These are phyloP conservation scores for Schizopora paradoxa DNA, from an alignment of 1,284 basidiomycete species.

Conservation along the genomic window DNA sequence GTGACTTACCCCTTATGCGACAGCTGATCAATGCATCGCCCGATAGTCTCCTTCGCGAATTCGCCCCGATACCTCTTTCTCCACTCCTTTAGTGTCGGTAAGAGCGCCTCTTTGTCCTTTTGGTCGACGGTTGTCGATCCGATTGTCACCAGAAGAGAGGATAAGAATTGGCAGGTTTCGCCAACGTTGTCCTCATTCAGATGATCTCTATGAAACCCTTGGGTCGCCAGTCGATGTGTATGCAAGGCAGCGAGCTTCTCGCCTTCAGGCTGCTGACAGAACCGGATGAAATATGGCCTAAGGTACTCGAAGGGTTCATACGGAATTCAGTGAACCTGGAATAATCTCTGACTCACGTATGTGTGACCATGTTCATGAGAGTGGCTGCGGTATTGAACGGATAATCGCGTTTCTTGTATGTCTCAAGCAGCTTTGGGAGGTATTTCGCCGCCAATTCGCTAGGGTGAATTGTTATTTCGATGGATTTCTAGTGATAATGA, in stretches of 20 bases:
- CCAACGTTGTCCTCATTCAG: slow-evolving; percentile 25
- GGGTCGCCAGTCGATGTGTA: slow-evolving; percentile 30
- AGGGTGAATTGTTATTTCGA: neutral
- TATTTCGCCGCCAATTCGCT: slow-evolving; percentile 38
- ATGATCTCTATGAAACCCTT: slow-evolving; percentile 16
- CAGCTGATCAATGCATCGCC: slow-evolving; percentile 31
- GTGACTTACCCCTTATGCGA: slow-evolving; percentile 26
- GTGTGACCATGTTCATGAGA: slow-evolving; percentile 31
- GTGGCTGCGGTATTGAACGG: slow-evolving; percentile 25
- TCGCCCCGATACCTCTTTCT: slow-evolving; percentile 24
- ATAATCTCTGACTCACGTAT: slow-evolving; percentile 26
- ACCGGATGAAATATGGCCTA: slow-evolving; percentile 39
- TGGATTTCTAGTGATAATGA: no score
- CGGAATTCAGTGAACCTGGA: slow-evolving; percentile 2
- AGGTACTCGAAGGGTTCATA: neutral
- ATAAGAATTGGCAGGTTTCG: slow-evolving; percentile 36
- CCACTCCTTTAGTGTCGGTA: slow-evolving; percentile 30
- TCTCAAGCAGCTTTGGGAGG: slow-evolving; percentile 29
- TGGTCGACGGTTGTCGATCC: slow-evolving; percentile 28
- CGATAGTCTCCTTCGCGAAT: slow-evolving; percentile 29
- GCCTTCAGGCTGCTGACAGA: slow-evolving; percentile 27
- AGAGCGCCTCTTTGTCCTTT: slow-evolving; percentile 27
- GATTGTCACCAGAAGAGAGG: slow-evolving; percentile 35
- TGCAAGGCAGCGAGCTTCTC: slow-evolving; percentile 32
- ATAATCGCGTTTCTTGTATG: slow-evolving; percentile 25